Evolutionary conservation across 768 basidiomycete genomes (phyloP).

Genomic region (Pleurotus tuber-regium): DNA sequence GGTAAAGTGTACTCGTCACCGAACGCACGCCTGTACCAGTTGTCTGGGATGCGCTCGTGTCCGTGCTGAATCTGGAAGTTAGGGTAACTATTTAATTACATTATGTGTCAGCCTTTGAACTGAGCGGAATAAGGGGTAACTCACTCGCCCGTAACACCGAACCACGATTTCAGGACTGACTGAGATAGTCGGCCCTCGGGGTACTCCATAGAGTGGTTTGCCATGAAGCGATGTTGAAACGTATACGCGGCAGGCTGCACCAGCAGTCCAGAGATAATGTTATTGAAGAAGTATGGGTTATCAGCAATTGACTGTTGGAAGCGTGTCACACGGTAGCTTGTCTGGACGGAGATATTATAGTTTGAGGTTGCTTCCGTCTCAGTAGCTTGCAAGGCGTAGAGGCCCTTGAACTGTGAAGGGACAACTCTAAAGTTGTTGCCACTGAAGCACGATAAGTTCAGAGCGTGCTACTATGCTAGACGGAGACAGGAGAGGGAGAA

Average conservation of each 20-base stretch:
- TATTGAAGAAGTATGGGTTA: conserved; percentile 9
- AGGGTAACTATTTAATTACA: neutral
- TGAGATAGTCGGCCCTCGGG: conserved; percentile 6
- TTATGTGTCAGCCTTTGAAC: neutral
- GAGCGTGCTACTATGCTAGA: neutral
- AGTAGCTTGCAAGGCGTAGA: neutral
- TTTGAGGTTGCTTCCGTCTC: neutral
- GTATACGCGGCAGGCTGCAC: conserved; percentile 2
- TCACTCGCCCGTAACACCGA: neutral
- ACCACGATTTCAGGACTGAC: conserved; percentile 6
- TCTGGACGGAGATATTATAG: neutral
- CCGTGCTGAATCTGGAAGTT: neutral
- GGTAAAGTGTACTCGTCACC: conserved; percentile 5
- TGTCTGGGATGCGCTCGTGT: conserved; percentile 8
- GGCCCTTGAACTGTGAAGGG: neutral
- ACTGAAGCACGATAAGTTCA: neutral
- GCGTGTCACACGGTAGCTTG: neutral
- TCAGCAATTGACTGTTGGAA: neutral
- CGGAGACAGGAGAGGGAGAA: neutral
- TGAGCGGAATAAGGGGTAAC: neutral
- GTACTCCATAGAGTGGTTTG: conserved; percentile 4
- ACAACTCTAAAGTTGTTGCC: neutral
- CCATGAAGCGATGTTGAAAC: conserved; percentile 6
- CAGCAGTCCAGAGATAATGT: neutral
- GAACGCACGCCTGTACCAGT: conserved; percentile 9